These are phyloP conservation scores for Taphrina communis DNA, from an alignment of 1,139 yeast species.

Conservation along the genomic window DNA sequence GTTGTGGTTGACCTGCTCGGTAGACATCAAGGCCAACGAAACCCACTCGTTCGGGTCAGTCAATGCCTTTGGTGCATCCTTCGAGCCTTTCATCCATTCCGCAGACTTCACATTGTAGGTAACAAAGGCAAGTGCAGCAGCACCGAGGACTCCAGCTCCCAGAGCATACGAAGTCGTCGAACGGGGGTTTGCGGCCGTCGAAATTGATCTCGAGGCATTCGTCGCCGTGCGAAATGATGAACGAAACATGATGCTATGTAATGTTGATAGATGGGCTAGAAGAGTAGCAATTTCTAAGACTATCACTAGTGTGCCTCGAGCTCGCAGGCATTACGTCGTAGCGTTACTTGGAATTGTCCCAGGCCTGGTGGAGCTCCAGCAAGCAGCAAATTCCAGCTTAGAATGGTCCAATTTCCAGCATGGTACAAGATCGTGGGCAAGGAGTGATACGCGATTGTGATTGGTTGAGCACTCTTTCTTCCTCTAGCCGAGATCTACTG, in stretches of 20 bases:
- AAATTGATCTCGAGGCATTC: conserved; percentile 4
- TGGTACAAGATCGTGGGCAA: too few species aligned
- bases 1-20: conserved; percentile 61
- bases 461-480: neutral
- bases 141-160: conserved; percentile 32
- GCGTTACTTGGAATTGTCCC: neutral
- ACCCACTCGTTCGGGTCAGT: conserved; percentile 61
- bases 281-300: neutral
- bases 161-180: conserved; percentile 23
- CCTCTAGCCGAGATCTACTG: neutral
- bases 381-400: too few species aligned
- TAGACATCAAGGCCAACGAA: conserved; percentile 71
- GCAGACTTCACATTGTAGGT: conserved; percentile 32
- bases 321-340: conserved; percentile 1
- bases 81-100: conserved; percentile 33
- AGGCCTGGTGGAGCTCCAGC: neutral
- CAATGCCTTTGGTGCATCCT: conserved; percentile 39
- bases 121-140: conserved; percentile 23
- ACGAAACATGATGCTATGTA: conserved; percentile 13
- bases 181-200: conserved; percentile 3
- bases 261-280: neutral
- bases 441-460: neutral
- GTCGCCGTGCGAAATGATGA: conserved; percentile 7
- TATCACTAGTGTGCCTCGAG: neutral
- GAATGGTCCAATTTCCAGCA: too few species aligned